Evolutionary conservation across 2,329 filamentous ascomycete genomes (phyloP), one percentile per base, ranked within the genome.

Genomic region (Sordariomycetes sp.): DNA sequence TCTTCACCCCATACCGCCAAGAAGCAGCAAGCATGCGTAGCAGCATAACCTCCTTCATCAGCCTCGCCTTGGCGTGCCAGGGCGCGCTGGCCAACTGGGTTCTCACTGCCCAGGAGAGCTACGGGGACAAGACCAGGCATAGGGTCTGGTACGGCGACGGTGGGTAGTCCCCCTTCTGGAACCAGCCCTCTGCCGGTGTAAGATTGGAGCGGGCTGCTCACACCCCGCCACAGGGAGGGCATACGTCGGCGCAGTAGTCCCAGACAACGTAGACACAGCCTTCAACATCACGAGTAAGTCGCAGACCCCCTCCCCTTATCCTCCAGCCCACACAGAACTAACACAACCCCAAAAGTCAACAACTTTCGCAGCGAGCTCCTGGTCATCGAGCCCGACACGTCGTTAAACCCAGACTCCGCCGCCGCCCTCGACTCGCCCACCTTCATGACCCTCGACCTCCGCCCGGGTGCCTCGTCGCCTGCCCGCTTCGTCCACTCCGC

Each of bases 381-480:
- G 34, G 61, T 61, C 58, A 59, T 64, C 53, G 28, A 57, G n/a
- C 18, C 28, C 34, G 55, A 58, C 37, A 10, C 6, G 18, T 46
- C 46, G 2, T 52, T 24, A 16, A 56, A 54, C 43, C 35, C 58
- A 12, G 6, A 35, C 22, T 14, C 28, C 18, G 53, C 35, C 34
- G 46, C 22, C 3, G 24, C 25, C 11, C 50, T 63, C 25, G 58
- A 61, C 3, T 40, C 60, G 46, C 59, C 62, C 16, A 63, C 60
- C 34, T 65, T 65, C 59, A 61, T 65, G 16, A 60, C 58, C 32
- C 54, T 60, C 58, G 61, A 62, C 59, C 57, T 59, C 53, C 50
- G 16, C 3, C 50, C 60, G 18, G 56, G 37, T 28, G 59, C 64
- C 40, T 6, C 28, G 25, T 58, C 59, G 16, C 55, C 60, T 37